These are phyloP conservation scores for Rozella allomycis DNA, from an alignment of 371 early-diverging fungal genomes.

Conservation along the genomic window DNA sequence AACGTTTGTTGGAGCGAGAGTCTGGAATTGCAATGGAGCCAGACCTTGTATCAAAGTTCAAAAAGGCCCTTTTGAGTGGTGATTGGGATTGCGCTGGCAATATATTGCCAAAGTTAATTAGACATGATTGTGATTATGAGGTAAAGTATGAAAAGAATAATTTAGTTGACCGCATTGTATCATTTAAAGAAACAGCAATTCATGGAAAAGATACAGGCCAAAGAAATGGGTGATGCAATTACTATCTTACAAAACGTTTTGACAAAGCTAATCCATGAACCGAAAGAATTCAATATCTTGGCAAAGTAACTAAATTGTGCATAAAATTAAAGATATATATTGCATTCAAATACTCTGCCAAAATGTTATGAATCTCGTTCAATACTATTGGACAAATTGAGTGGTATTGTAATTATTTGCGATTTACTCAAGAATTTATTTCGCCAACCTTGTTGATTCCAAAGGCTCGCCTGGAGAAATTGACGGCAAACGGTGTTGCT, in stretches of 20 bases:
- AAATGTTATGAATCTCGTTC: background rate
- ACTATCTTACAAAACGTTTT: constrained; percentile 2
- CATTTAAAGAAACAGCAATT: constrained; percentile 6
- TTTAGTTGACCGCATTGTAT: constrained; percentile 10
- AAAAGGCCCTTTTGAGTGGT: constrained; percentile 39
- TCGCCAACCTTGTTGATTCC: constrained; percentile 70
- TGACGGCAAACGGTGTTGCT: constrained; percentile 56
- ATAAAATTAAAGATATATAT: background rate
- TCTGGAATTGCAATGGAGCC: constrained; percentile 46
- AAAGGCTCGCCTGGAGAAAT: constrained; percentile 42
- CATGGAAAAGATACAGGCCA: background rate
- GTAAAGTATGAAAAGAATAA: constrained; percentile 7
- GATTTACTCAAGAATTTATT: constrained; percentile 36
- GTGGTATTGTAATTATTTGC: background rate
- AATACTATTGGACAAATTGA: constrained; percentile 1
- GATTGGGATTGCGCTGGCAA: constrained; percentile 44
- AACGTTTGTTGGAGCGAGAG: constrained; percentile 37
- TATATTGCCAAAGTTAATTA: constrained; percentile 18
- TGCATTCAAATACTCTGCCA: background rate
- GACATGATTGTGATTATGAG: constrained; percentile 6
- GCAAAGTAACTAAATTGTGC: background rate
- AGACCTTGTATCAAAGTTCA: constrained; percentile 27
- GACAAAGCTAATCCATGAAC: constrained; percentile 1
- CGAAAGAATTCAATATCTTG: constrained; percentile 3
- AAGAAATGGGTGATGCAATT: constrained; percentile 1